A percentile compares a stretch with the other conserved stretches of the same genome.
These are phyloP conservation scores for Lipomyces anomalus DNA, from an alignment of 805 yeast species.

Conservation along the genomic window DNA sequence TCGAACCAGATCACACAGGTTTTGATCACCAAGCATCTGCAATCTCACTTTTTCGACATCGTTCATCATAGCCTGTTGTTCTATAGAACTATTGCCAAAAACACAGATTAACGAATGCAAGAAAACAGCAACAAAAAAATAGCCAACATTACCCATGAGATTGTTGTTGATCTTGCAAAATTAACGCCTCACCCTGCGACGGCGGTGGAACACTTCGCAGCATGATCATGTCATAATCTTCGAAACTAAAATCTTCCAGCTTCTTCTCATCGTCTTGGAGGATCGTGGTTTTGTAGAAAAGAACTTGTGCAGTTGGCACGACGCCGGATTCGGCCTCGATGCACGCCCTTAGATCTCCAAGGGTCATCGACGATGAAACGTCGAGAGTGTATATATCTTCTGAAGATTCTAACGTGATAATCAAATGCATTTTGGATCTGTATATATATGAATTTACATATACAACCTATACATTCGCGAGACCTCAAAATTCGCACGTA, in stretches of 20 bases:
- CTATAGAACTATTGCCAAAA: too few species aligned
- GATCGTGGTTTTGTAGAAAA: slow-evolving; percentile 44
- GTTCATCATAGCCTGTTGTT: slow-evolving; percentile 7
- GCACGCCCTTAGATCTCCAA: slow-evolving; percentile 67
- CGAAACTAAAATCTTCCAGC: slow-evolving; percentile 44
- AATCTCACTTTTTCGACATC: slow-evolving; percentile 33
- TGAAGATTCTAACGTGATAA: slow-evolving; percentile 45
- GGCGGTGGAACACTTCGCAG: slow-evolving; percentile 21
- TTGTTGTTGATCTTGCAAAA: background rate
- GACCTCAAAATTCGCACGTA: too few species aligned
- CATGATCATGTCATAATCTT: slow-evolving; percentile 56
- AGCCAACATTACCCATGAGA: background rate
- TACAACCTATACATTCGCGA: too few species aligned
- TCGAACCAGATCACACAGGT: slow-evolving; percentile 31
- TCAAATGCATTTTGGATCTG: slow-evolving; percentile 42
- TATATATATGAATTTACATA: too few species aligned
- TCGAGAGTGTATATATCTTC: slow-evolving; percentile 54
- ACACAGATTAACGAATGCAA: too few species aligned
- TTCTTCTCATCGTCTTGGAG: slow-evolving; percentile 37
- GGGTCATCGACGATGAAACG: slow-evolving; percentile 55
- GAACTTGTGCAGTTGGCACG: slow-evolving; percentile 41
- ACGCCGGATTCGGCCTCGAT: slow-evolving; percentile 64
- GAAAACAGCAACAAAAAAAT: background rate
- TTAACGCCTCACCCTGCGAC: slow-evolving; percentile 1
- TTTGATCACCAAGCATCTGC: slow-evolving; percentile 34